Percentiles rank a stretch among this genome's conserved stretches.
Conservation (phyloP, 1,284 basidiomycete species). For the Ceratobasidium sp. region DNA sequence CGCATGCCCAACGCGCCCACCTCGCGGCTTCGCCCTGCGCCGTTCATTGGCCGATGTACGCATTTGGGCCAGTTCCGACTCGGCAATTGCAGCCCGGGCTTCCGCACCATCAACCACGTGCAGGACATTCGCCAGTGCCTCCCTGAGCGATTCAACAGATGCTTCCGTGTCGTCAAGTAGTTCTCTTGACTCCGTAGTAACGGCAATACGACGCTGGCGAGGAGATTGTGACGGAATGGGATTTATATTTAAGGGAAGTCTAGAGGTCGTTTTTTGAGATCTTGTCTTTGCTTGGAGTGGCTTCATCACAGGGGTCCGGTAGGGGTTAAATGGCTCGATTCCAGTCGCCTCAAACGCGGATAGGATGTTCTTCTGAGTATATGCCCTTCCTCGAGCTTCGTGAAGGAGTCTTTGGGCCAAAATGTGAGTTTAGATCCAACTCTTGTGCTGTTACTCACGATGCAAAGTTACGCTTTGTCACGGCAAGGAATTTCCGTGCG, state of each 20-base stretch:
- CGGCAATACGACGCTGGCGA: neutral
- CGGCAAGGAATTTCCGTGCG: neutral
- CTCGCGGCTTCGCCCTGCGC: neutral
- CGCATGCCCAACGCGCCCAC: slow-evolving; percentile 1
- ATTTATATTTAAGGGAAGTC: neutral
- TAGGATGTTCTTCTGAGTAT: neutral
- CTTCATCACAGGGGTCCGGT: neutral
- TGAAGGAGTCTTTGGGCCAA: slow-evolving; percentile 1
- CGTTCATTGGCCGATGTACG: neutral
- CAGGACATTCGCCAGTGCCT: neutral
- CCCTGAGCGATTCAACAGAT: neutral
- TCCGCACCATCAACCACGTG: slow-evolving; percentile 17
- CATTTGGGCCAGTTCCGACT: neutral
- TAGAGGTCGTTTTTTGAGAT: neutral
- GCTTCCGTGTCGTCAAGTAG: neutral
- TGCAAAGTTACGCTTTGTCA: slow-evolving; percentile 14
- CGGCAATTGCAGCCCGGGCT: neutral
- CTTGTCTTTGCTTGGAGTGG: neutral
- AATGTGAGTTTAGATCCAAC: neutral
- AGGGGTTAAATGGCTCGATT: slow-evolving; percentile 17
- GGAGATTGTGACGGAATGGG: neutral
- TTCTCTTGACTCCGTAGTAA: neutral
- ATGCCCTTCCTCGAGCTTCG: slow-evolving; percentile 1
- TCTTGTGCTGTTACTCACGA: neutral
- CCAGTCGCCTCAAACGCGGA: slow-evolving; percentile 28